Evolutionary conservation across 208 protist species (phyloP).

Genomic region (Wallacemonas collosoma): DNA sequence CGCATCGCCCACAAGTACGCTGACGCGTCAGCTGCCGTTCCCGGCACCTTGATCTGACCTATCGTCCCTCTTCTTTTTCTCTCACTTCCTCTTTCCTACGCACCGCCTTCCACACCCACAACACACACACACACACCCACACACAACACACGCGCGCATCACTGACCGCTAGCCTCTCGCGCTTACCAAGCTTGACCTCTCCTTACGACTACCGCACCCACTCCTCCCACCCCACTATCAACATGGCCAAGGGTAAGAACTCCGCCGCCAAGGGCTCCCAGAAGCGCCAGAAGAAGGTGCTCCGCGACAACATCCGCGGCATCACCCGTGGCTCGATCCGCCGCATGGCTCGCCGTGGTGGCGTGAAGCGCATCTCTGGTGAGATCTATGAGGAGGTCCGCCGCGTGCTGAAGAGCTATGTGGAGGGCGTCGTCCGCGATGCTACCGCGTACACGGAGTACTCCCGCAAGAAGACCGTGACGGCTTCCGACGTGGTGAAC

Average conservation of each 20-base stretch:
- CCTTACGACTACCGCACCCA: neutral
- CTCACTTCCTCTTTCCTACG: neutral
- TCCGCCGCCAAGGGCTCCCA: conserved; percentile 57
- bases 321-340: conserved; percentile 88
- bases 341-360: conserved; percentile 91
- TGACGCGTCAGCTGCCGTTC: too few relatives aligned
- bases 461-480: conserved; percentile 82
- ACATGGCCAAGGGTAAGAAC: conserved; percentile 11
- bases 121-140: neutral
- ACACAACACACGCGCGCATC: conserved; percentile 9
- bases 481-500: conserved; percentile 85
- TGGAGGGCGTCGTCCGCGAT: conserved; percentile 83
- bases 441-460: conserved; percentile 88
- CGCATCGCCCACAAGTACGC: too few relatives aligned
- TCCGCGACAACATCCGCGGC: conserved; percentile 87
- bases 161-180: conserved; percentile 16
- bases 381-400: conserved; percentile 74
- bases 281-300: conserved; percentile 87
- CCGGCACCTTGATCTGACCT: too few relatives aligned
- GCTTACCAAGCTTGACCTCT: neutral
- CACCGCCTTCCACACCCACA: neutral
- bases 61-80: conserved; percentile 14
- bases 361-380: conserved; percentile 90
- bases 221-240: neutral
- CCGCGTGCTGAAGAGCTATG: conserved; percentile 80